phyloP scores from a whole-genome alignment of 2,329 filamentous ascomycete genomes.

The Grosmannia clavigera region DNA sequence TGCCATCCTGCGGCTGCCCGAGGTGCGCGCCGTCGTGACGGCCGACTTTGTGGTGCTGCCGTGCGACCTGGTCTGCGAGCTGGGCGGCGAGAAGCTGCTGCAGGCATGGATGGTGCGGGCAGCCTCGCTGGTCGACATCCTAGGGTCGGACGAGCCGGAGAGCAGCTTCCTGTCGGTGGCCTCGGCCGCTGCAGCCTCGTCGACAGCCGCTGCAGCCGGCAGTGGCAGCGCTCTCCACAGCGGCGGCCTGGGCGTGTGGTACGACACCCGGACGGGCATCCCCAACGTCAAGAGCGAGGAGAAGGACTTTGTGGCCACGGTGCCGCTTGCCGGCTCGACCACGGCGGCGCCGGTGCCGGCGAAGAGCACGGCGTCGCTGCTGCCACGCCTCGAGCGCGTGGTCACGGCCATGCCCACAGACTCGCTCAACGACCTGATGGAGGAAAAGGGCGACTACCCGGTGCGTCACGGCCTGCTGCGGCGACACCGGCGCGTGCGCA shows the following conservation, averaged over 20 bases:
- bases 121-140: conserved; percentile 51
- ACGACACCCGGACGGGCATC: conserved; percentile 61
- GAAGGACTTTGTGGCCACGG: conserved; percentile 79
- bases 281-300: conserved; percentile 77
- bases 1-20: conserved; percentile 71
- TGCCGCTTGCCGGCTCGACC: conserved; percentile 47
- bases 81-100: conserved; percentile 69
- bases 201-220: background rate
- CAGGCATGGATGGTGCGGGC: conserved; percentile 89
- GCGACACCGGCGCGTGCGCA: conserved; percentile 61
- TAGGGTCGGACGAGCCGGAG: conserved; percentile 28
- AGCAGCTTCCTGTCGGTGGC: conserved; percentile 13
- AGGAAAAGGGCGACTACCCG: conserved; percentile 60
- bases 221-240: conserved; percentile 29
- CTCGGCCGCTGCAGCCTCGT: conserved; percentile 6
- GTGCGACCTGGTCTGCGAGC: conserved; percentile 85
- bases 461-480: conserved; percentile 65
- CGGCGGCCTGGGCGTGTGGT: conserved; percentile 82
- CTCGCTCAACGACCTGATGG: conserved; percentile 71
- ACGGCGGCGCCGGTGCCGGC: conserved; percentile 17
- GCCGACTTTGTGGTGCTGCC: conserved; percentile 84
- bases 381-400: conserved; percentile 59
- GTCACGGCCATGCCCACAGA: conserved; percentile 84
- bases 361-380: conserved; percentile 35
- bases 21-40: conserved; percentile 66